These are phyloP conservation scores for Arachis stenosperma DNA, from an alignment of 306 rosid genomes.

Conservation along the genomic window DNA sequence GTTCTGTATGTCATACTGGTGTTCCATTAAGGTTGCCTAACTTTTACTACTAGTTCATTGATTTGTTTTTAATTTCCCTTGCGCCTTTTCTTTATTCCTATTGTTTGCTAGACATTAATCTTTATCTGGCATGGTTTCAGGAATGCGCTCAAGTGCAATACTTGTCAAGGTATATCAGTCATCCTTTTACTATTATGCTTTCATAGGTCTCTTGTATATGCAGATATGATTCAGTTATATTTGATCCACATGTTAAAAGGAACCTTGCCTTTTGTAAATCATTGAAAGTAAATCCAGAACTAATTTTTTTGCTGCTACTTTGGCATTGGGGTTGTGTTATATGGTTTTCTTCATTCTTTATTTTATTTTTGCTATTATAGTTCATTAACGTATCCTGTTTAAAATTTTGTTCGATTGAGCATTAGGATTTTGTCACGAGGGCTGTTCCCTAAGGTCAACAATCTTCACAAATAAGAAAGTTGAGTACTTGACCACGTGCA, in stretches of 20 bases:
- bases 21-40: constrained; percentile 59
- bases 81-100: constrained; percentile 1
- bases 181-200: constrained; percentile 28
- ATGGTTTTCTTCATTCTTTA: constrained; percentile 10
- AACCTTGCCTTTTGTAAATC: constrained; percentile 12
- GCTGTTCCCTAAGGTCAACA: constrained; percentile 61
- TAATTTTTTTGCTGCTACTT: background rate
- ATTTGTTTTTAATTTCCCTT: background rate
- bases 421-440: constrained; percentile 78
- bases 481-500: constrained; percentile 65
- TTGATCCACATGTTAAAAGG: background rate
- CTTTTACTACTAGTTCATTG: constrained; percentile 10
- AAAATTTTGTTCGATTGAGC: constrained; percentile 41
- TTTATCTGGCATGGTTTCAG: constrained; percentile 56
- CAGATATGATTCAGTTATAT: constrained; percentile 12
- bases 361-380: constrained; percentile 5
- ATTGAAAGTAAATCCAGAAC: constrained; percentile 23
- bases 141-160: constrained; percentile 69
- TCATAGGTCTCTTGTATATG: constrained; percentile 3
- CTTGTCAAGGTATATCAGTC: constrained; percentile 78
- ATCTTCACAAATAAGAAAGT: constrained; percentile 50
- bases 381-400: constrained; percentile 24
- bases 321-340: background rate
- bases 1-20: constrained; percentile 73
- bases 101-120: constrained; percentile 29